phyloP scores from a whole-genome alignment of 352 stramenopile species.

The Aphanomyces invadans region DNA sequence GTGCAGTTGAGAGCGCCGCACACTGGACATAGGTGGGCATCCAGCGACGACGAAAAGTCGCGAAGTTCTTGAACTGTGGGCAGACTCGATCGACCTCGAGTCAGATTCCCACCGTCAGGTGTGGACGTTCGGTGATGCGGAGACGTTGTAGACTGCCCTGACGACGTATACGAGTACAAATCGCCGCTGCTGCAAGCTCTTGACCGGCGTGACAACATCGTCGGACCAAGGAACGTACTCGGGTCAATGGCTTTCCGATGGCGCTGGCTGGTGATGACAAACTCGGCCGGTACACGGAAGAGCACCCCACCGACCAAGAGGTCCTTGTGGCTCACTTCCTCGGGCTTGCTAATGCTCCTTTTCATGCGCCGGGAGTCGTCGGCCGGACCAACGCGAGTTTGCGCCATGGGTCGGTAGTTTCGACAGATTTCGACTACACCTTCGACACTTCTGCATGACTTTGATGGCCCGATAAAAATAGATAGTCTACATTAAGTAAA shows the following conservation, averaged over 20 bases:
- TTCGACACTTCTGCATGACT: background rate
- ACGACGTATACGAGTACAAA: constrained; percentile 8
- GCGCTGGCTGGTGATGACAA: constrained; percentile 20
- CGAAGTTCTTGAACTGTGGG: constrained; percentile 17
- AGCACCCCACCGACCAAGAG: constrained; percentile 19
- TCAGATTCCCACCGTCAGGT: background rate
- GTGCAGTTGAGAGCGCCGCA: constrained; percentile 14
- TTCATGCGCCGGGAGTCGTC: background rate
- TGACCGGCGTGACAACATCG: background rate
- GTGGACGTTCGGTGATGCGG: background rate
- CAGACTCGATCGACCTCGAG: background rate
- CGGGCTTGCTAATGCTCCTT: constrained; percentile 21
- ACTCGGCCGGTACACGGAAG: constrained; percentile 21
- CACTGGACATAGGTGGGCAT: background rate
- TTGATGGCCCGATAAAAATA: background rate
- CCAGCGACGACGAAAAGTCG: constrained; percentile 15
- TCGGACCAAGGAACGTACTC: background rate
- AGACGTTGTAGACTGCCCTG: background rate
- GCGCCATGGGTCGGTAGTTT: background rate
- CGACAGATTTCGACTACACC: background rate
- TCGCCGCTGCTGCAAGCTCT: constrained; percentile 16
- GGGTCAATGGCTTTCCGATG: constrained; percentile 16
- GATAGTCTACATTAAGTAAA: no score
- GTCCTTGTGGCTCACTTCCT: constrained; percentile 16
- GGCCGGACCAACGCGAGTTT: background rate